These are phyloP conservation scores for Pythium sukuiense DNA, from an alignment of 352 stramenopile genomes.

Conservation along the genomic window DNA sequence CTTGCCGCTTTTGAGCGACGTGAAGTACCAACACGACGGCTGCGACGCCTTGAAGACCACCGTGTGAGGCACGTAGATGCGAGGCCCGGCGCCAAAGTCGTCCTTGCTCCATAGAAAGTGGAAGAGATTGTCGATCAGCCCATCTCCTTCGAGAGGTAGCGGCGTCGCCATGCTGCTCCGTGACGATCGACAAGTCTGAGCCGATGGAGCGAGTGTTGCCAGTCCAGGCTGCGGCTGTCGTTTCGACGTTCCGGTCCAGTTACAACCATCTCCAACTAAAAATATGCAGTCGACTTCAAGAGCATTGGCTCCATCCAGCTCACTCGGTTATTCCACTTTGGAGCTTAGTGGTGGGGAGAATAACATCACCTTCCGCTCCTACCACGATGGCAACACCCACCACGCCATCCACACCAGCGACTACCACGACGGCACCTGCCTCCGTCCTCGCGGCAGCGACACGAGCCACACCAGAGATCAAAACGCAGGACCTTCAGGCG, in stretches of 20 bases:
- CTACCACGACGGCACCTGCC: not conserved
- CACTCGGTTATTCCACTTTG: too few species aligned
- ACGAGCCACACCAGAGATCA: slow-evolving; percentile 39
- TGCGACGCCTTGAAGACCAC: slow-evolving; percentile 93
- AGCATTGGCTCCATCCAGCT: too few species aligned
- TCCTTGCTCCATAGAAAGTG: slow-evolving; percentile 92
- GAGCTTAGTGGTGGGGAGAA: too few species aligned
- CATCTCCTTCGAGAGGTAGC: slow-evolving; percentile 81
- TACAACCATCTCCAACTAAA: not conserved
- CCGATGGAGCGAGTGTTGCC: not conserved
- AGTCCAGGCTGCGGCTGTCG: not conserved
- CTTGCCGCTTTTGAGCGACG: slow-evolving; percentile 67
- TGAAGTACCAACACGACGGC: slow-evolving; percentile 96
- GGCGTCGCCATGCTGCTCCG: slow-evolving; percentile 43
- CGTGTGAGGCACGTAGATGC: slow-evolving; percentile 92
- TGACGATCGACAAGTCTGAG: not conserved
- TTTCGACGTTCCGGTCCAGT: not conserved
- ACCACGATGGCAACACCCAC: not conserved
- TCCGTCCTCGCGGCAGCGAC: slow-evolving; percentile 16
- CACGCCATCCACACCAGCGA: not conserved
- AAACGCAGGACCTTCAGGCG: slow-evolving; percentile 69
- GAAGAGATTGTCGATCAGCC: slow-evolving; percentile 87
- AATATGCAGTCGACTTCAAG: not conserved
- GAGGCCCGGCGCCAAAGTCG: slow-evolving; percentile 84
- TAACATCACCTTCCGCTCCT: not conserved